Base-by-base conservation (phyloP, 2,329 filamentous ascomycete genomes). In the Apiospora saccharicola region DNA sequence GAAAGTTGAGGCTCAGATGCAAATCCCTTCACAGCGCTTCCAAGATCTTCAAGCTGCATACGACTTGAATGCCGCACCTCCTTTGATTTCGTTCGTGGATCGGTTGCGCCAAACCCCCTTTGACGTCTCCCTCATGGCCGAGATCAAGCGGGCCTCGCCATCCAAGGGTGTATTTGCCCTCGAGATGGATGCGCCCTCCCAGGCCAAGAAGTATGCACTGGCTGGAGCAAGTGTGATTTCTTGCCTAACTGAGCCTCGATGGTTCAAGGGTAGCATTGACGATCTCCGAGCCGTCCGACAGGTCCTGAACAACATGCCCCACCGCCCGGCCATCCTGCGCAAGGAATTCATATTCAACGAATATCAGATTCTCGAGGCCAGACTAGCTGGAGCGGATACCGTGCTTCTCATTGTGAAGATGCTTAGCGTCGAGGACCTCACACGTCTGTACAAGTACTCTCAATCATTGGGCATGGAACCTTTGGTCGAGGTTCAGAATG, bases 301-400 rank as follows among this genome's bases (percentile, higher is more conserved):
- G 82, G 95, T 94, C 68, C 85, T 99, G n/a, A 90, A 95, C 77
- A 92, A 93, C 16, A 95, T 99, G 92, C 92, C 94, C 1, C 97
- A 98, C 80, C 90, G 96, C 70, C 97, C 96, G 3, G 97, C 96
- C 1, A 90, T 99, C 16, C 85, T 99, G 43, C 91, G 97, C 34
- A 99, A 99, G 81, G 96, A 99, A 78, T 99, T 99, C 79, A 91
- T 99, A 53, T 99, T 98, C 79, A 95, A 98, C 67, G 95, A 98
- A 81, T 99, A 99, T 80, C 96, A 99, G 82, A 98, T 99, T 71
- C 87, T 99, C 8, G 96, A 99, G 83, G 96, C 95, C 41, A 90
- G 97, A 68, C 85, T 99, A 71, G 95, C 96, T 16, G 96, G 96
- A 75, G 96, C 96, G 10, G 96, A 99, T 82, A 98, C 96, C 0